These are phyloP conservation scores for Fusarium foetens DNA, from an alignment of 2,329 filamentous ascomycete species.

Conservation along the genomic window DNA sequence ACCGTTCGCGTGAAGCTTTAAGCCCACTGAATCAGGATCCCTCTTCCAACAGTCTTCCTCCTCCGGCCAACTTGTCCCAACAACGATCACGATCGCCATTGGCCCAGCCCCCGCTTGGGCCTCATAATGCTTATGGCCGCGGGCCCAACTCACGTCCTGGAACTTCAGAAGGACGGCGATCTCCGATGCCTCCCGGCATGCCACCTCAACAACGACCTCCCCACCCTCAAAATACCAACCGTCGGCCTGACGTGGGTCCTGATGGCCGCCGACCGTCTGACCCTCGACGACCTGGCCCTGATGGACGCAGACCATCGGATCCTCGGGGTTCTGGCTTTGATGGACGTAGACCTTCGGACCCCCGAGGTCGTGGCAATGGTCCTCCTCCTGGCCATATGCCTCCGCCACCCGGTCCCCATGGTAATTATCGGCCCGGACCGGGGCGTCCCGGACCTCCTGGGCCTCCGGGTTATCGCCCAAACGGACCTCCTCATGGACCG, in stretches of 20 bases:
- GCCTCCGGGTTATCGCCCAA: constrained; percentile 42
- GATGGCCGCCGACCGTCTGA: constrained; percentile 31
- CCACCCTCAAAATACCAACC: constrained; percentile 45
- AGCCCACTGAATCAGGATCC: constrained; percentile 52
- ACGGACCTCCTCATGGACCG: constrained; percentile 33
- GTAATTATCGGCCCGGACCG: constrained; percentile 38
- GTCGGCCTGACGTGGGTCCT: constrained; percentile 42
- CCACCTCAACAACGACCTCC: constrained; percentile 44
- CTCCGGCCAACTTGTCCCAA: constrained; percentile 54
- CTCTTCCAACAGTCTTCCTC: constrained; percentile 52
- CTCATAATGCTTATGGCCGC: constrained; percentile 47
- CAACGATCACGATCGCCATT: constrained; percentile 59
- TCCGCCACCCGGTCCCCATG: constrained; percentile 31
- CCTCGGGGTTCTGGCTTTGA: constrained; percentile 36
- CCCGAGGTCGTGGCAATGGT: constrained; percentile 32
- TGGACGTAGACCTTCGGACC: constrained; percentile 29
- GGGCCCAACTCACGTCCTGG: constrained; percentile 48
- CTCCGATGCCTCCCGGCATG: constrained; percentile 44
- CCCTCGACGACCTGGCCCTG: constrained; percentile 28
- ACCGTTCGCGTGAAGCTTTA: constrained; percentile 64
- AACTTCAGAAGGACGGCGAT: constrained; percentile 48
- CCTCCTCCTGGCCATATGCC: constrained; percentile 36
- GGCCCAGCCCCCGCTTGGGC: constrained; percentile 49
- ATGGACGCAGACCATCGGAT: constrained; percentile 36
- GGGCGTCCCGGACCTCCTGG: constrained; percentile 40